Base-by-base conservation (phyloP, 345 rosid genomes). In the Salix suchowensis region DNA sequence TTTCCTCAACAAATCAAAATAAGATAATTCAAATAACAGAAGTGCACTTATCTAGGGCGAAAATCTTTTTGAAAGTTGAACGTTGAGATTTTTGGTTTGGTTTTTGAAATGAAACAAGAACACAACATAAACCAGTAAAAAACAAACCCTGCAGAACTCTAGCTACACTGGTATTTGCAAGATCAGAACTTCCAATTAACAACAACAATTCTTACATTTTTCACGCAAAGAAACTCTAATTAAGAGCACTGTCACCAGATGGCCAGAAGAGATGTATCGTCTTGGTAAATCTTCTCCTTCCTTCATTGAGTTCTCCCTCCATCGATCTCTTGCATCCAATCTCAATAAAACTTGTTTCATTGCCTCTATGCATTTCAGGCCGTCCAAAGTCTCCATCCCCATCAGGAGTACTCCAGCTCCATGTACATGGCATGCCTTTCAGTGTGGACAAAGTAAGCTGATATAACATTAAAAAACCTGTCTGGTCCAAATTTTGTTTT, bases 371-470 rank as follows among this genome's bases (percentile, higher is more conserved):
- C 9, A 6, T 77, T 28, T 67, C 81, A 92, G 97, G 89, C 71
- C 74, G 50, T 69, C 81, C 26, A 82, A 82, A 77, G 76, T 48
- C 86, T 54, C 32, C 68, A 52, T 69, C 76, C 69, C 70, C 79
- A 34, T 30, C 88, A 6, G 87, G 84, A 74, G 76, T 83, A 5
- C 37, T 34, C 74, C 84, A 76, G 65, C 73, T 88, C 65, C 23
- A 74, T 76, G 74, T 86, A 1, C 73, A 76, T 13, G 90, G 84
- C 26, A 65, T 75, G 78, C 84, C 89, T 58, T 88, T 90, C 78
- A 36, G 78, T 54, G 72, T 87, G 12, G 66, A 55, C 81, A 85
- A 65, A 79, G 95, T 92, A 68, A 88, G 91, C 18, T 34, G 34
- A 32, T 8, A 44, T 44, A 44, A 44, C 14, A 44, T 44, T 44